A percentile compares a stretch with the other conserved stretches of the same genome.
These are phyloP conservation scores for Neoarthrinium moseri DNA, from an alignment of 2,329 filamentous ascomycete genomes.

Conservation along the genomic window DNA sequence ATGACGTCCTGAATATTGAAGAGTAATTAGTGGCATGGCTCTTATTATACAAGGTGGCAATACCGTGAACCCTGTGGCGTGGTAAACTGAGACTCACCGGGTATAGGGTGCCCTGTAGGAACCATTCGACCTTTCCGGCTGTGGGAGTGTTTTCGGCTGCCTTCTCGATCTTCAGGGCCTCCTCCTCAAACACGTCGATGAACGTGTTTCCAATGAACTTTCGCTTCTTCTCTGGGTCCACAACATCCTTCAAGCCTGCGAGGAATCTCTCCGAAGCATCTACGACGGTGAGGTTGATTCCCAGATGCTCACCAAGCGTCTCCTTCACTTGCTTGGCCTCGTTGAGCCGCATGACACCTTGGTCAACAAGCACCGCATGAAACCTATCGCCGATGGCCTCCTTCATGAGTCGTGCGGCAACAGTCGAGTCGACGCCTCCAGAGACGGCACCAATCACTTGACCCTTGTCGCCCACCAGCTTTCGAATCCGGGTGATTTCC, in stretches of 20 bases:
- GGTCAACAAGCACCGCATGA: constrained; percentile 82
- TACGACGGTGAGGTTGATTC: constrained; percentile 87
- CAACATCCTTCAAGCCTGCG: constrained; percentile 70
- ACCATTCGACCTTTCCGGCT: constrained; percentile 78
- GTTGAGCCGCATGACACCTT: constrained; percentile 76
- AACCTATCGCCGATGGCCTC: constrained; percentile 84
- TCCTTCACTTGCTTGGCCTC: constrained; percentile 82
- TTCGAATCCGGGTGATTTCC: constrained; percentile 77
- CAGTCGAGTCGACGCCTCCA: constrained; percentile 87
- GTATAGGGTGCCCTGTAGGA: constrained; percentile 85
- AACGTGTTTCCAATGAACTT: constrained; percentile 84
- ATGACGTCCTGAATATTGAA: no score
- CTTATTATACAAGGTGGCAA: not conserved
- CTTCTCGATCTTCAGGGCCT: constrained; percentile 69
- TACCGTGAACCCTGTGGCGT: not conserved
- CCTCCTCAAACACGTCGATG: constrained; percentile 80
- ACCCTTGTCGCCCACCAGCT: constrained; percentile 75
- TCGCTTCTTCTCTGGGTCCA: constrained; percentile 80
- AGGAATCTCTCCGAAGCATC: constrained; percentile 79
- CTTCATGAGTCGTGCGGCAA: constrained; percentile 82
- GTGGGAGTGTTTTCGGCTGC: constrained; percentile 64
- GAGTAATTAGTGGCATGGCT: no score
- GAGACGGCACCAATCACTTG: constrained; percentile 79
- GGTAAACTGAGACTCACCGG: not conserved
- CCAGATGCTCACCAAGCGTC: constrained; percentile 74